A percentile compares a stretch with the other conserved stretches of the same genome.
These are phyloP conservation scores for Fragosphaeria purpurea DNA, from an alignment of 2,329 filamentous ascomycete genomes.

Conservation along the genomic window DNA sequence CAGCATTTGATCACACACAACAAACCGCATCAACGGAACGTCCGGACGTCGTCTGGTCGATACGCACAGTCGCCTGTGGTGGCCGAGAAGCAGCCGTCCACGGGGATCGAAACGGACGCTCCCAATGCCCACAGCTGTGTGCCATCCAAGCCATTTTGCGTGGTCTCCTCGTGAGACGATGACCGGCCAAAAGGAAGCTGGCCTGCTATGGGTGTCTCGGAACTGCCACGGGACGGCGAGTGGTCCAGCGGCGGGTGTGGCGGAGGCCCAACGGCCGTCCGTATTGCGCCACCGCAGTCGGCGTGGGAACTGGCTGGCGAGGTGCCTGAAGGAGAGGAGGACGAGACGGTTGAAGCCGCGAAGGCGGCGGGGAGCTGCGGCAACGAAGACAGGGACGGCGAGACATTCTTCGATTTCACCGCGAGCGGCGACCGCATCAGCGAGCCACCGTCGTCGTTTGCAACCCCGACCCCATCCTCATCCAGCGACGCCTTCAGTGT, in stretches of 20 bases:
- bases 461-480: not conserved
- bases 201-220: no score
- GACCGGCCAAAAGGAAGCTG: no score
- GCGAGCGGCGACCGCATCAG: constrained; percentile 1
- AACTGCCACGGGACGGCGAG: no score
- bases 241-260: no score
- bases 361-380: not conserved
- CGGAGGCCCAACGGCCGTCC: no score
- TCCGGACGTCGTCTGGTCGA: no score
- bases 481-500: constrained; percentile 6
- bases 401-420: not conserved
- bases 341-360: not conserved
- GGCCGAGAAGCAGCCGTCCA: not conserved
- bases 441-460: not conserved
- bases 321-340: not conserved
- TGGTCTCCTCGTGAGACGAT: not conserved
- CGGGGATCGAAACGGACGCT: not conserved
- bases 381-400: not conserved
- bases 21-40: no score
- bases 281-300: no score
- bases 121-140: constrained; percentile 1
- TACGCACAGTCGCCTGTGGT: constrained; percentile 3
- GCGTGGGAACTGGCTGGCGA: not conserved
- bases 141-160: not conserved
- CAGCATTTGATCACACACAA: no score